phyloP scores from a whole-genome alignment of 257 asterid species.

The Euphrasia confusa region DNA sequence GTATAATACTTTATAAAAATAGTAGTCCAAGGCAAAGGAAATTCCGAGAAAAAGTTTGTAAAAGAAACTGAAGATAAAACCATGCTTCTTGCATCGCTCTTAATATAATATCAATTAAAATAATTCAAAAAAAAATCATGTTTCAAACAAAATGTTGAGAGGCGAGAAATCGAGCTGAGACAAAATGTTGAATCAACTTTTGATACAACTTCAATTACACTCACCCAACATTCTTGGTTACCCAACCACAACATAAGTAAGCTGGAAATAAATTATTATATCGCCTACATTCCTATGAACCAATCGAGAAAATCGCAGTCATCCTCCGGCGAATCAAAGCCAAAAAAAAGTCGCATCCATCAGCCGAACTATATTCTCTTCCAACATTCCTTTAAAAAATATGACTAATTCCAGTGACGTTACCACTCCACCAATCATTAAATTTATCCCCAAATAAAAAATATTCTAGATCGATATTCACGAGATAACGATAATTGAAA shows the following conservation, averaged over 20 bases:
- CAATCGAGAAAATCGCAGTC: neutral
- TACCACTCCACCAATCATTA: neutral
- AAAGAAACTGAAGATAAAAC: neutral
- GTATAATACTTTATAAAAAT: neutral
- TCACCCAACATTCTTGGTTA: neutral
- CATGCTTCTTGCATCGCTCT: too few relatives aligned
- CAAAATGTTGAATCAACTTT: neutral
- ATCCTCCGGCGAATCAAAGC: neutral
- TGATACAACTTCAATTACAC: neutral
- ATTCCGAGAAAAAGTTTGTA: neutral
- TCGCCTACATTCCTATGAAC: neutral
- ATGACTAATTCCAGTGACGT: neutral
- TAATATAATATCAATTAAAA: too few relatives aligned
- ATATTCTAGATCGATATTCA: conserved; percentile 10
- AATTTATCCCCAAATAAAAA: neutral
- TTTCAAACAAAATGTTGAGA: too few relatives aligned
- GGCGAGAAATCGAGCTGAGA: neutral
- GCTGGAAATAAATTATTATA: neutral
- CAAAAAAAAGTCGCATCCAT: neutral
- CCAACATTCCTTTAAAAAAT: neutral
- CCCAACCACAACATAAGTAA: neutral
- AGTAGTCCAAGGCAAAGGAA: neutral
- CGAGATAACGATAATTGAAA: neutral
- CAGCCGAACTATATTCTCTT: neutral
- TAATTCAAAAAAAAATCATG: neutral